A percentile compares a stretch with the other conserved stretches of the same genome.
Conservation (phyloP, 169 alveolate species). For the Theileria annulata region DNA sequence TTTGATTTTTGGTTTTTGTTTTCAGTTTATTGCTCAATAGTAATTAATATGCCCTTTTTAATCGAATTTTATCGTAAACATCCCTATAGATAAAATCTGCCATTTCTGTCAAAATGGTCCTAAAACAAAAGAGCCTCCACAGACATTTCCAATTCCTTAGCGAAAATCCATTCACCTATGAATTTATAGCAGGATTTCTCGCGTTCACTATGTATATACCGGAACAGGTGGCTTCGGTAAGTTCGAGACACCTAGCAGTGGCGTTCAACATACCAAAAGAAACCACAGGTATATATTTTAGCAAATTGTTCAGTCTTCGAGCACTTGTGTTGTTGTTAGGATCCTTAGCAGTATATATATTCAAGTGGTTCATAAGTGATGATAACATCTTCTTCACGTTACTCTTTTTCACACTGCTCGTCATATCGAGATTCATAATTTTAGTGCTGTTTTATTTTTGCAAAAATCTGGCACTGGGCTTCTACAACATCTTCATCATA, state of each 20-base stretch:
- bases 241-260: constrained; percentile 38
- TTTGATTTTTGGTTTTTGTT: too few species aligned
- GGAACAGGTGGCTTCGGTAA: constrained; percentile 32
- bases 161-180: constrained; percentile 4
- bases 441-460: not conserved
- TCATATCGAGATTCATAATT: not conserved
- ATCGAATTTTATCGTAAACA: not conserved
- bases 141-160: not conserved
- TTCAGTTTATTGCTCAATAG: too few species aligned
- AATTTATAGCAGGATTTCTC: constrained; percentile 16
- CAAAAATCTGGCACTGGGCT: not conserved
- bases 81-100: not conserved
- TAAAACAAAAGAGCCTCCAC: not conserved
- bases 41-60: not conserved
- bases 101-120: not conserved
- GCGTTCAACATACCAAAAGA: constrained; percentile 31
- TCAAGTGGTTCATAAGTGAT: constrained; percentile 14
- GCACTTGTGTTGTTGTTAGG: constrained; percentile 18
- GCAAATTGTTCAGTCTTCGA: constrained; percentile 34
- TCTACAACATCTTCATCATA: constrained; percentile 6
- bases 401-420: not conserved
- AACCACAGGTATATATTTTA: constrained; percentile 33
- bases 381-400: constrained; percentile 1
- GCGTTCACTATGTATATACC: constrained; percentile 50
- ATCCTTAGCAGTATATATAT: not conserved